phyloP scores from a whole-genome alignment of 257 asterid species.

The Nicotiana obtusifolia region DNA sequence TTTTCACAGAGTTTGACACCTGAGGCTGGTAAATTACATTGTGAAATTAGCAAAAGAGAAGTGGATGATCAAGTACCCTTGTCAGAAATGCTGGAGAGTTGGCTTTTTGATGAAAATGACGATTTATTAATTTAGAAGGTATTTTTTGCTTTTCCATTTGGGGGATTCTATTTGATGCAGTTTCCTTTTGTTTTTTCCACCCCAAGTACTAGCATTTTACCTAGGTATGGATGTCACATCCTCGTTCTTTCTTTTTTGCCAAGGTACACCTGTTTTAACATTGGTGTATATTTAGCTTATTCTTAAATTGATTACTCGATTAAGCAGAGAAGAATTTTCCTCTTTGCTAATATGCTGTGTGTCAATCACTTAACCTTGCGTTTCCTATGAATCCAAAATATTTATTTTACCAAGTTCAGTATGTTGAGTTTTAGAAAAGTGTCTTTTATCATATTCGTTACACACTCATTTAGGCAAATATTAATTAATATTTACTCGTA shows the following conservation, averaged over 20 bases:
- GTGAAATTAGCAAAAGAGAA: slow-evolving; percentile 36
- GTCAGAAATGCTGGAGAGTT: slow-evolving; percentile 50
- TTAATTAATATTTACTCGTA: too few species aligned
- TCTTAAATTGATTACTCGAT: not conserved
- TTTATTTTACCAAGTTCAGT: not conserved
- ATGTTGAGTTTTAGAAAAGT: too few species aligned
- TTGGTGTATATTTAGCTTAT: not conserved
- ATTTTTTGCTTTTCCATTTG: not conserved
- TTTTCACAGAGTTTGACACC: slow-evolving; percentile 46
- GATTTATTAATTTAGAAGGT: slow-evolving; percentile 32
- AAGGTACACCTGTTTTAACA: not conserved
- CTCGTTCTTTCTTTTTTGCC: slow-evolving; percentile 4
- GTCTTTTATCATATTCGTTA: too few species aligned
- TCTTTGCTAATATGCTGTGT: not conserved
- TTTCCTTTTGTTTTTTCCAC: not conserved
- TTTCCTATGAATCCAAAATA: not conserved
- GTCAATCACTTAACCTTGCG: not conserved
- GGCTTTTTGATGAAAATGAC: slow-evolving; percentile 54
- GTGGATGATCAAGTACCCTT: slow-evolving; percentile 29
- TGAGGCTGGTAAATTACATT: slow-evolving; percentile 25
- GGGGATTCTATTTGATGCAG: not conserved
- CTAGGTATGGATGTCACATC: not conserved
- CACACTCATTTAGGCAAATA: not conserved
- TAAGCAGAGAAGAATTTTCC: not conserved
- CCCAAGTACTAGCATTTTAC: not conserved